Conservation (phyloP, 2,329 filamentous ascomycete genomes). For the Scortechinia acanthostroma region DNA sequence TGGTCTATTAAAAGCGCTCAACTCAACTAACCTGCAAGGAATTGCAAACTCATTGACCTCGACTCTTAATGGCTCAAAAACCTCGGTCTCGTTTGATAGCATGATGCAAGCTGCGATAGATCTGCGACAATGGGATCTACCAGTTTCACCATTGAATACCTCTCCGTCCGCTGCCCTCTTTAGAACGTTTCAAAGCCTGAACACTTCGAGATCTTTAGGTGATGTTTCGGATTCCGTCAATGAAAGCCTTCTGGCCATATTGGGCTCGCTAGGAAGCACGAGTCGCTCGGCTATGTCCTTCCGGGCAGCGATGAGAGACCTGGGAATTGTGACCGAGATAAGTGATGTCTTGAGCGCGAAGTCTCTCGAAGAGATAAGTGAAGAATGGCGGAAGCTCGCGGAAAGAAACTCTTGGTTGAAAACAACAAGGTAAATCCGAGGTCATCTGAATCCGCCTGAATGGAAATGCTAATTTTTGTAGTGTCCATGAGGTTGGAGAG, state of each 20-base stretch:
- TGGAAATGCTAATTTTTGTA: neutral
- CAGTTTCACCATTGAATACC: neutral
- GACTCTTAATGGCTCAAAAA: neutral
- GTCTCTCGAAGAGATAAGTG: neutral
- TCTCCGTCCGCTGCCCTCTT: neutral
- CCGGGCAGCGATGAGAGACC: neutral
- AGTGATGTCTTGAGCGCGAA: neutral
- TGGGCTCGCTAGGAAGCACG: neutral
- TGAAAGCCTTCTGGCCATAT: neutral
- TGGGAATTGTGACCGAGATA: neutral
- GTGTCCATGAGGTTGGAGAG: neutral
- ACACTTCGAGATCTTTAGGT: neutral
- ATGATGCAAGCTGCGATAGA: neutral
- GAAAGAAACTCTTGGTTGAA: neutral
- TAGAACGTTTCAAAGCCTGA: neutral
- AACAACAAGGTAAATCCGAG: neutral
- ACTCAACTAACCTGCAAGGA: conserved; percentile 1
- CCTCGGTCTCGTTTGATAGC: neutral
- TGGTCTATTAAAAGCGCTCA: neutral
- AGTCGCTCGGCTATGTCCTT: neutral
- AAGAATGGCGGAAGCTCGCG: neutral
- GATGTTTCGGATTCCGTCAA: neutral
- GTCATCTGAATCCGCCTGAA: neutral
- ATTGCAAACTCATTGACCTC: neutral
- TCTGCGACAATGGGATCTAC: neutral